Percentiles rank a stretch among this genome's conserved stretches.
Evolutionary conservation across 2,329 filamentous ascomycete species (phyloP).

Genomic region (Diaporthe eres): DNA sequence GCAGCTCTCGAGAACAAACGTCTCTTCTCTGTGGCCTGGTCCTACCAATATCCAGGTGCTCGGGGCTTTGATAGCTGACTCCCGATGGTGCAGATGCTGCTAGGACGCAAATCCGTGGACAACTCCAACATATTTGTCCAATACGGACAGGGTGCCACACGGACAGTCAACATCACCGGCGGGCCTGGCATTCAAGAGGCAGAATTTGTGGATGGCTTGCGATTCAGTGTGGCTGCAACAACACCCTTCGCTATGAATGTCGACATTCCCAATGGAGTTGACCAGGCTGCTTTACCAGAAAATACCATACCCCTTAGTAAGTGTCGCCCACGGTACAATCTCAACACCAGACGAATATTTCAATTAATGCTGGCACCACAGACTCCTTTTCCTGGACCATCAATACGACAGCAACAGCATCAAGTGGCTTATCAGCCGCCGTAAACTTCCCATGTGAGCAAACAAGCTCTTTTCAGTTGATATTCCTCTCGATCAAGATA

Average conservation of each 20-base stretch:
- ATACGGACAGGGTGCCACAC: conserved; percentile 50
- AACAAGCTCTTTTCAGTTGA: no score
- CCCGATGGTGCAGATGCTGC: conserved; percentile 42
- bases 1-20: no score
- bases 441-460: background rate
- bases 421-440: background rate
- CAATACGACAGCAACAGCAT: background rate
- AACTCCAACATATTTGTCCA: conserved; percentile 51
- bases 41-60: no score
- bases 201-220: conserved; percentile 20
- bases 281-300: background rate
- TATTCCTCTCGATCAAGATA: accelerated
- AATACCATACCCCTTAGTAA: conserved; percentile 2
- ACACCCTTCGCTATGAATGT: background rate
- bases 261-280: conserved; percentile 9
- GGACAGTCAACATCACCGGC: conserved; percentile 43
- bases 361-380: background rate
- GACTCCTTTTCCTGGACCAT: conserved; percentile 6
- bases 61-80: no score
- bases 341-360: background rate
- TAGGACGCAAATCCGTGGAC: conserved; percentile 48
- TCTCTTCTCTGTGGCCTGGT: no score
- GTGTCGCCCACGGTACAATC: background rate
- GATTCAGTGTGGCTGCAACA: background rate
- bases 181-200: conserved; percentile 12